These are phyloP conservation scores for Vanilla planifolia DNA, from an alignment of 106 monocot genomes.

Conservation along the genomic window DNA sequence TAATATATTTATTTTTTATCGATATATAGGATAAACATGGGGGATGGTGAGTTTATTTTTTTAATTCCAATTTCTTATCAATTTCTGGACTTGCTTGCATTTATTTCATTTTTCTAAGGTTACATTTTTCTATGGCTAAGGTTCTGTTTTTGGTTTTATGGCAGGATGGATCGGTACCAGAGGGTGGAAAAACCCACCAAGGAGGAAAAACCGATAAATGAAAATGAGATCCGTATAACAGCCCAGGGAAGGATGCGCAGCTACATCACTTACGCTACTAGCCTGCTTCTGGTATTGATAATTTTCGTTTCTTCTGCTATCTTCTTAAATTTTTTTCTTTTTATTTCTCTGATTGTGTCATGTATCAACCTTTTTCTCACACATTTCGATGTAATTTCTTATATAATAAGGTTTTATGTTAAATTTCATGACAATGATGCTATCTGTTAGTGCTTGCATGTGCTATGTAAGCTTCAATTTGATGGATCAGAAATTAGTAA, in stretches of 20 bases:
- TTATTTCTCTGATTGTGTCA: neutral
- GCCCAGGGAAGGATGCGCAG: conserved; percentile 48
- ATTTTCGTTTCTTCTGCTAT: neutral
- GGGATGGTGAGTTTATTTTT: neutral
- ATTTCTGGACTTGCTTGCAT: neutral
- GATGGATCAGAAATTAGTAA: neutral
- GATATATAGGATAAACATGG: neutral
- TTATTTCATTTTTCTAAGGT: neutral
- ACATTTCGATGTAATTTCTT: neutral
- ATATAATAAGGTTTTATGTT: neutral
- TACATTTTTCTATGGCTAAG: neutral
- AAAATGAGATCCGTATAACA: conserved; percentile 49
- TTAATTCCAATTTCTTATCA: neutral
- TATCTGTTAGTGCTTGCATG: too few relatives aligned
- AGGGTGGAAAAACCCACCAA: conserved; percentile 45
- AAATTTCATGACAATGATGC: too few relatives aligned
- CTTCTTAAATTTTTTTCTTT: neutral
- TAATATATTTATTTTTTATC: neutral
- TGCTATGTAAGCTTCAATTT: neutral
- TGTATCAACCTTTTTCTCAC: neutral
- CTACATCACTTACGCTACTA: conserved; percentile 49
- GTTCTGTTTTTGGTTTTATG: conserved; percentile 1
- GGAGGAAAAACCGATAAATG: conserved; percentile 30
- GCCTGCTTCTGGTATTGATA: conserved; percentile 33
- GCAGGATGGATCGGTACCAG: conserved; percentile 50